Base-by-base conservation (phyloP, 1,139 yeast genomes). In the Pneumocystis carinii region DNA sequence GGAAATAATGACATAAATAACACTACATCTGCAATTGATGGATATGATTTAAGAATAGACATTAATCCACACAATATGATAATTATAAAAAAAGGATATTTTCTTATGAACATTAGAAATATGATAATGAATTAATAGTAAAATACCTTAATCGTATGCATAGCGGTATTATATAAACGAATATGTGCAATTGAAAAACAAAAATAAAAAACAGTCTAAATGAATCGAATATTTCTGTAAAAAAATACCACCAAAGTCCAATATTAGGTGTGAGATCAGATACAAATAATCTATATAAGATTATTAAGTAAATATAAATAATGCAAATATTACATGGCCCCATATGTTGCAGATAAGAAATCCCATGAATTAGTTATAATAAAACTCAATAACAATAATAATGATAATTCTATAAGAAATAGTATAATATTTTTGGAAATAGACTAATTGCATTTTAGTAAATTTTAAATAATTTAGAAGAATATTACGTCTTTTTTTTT, bases 201-300 rank as follows among this genome's bases (percentile, higher is more conserved):
- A 90, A 85, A 57, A 85, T 76, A 76, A 87, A 92, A 72, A 92
- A 90, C 19, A 89, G 84, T 37, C 86, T 81, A 78, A 92, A 92
- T 71, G 84, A 87, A 64, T 86, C 94, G 75, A 92, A 92, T 84
- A 92, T 87, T 73, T 92, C 98, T 37, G 94, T 86, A 77, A 92
- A 92, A 69, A 90, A 83, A 76, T 92, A 92, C 99, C 99, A 92
- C 99, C 99, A 92, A 55, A 92, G 77, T 0, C 98, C 98, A 67
- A 92, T 75, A 73, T 90, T 90, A 29, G 96, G 96, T 5, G 83
- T 79, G 67, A 89, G 82, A 67, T 88, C 89, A 61, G 79, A 79
- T 69, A 87, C 85, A 41, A 78, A 75, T 7, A 89, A 70, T 19
- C 63, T 61, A n/a, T 29, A 32, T 55, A 36, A 41, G 37, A 29